phyloP scores from a whole-genome alignment of 441 rosid genomes.

The Pelargonium citronellum region DNA sequence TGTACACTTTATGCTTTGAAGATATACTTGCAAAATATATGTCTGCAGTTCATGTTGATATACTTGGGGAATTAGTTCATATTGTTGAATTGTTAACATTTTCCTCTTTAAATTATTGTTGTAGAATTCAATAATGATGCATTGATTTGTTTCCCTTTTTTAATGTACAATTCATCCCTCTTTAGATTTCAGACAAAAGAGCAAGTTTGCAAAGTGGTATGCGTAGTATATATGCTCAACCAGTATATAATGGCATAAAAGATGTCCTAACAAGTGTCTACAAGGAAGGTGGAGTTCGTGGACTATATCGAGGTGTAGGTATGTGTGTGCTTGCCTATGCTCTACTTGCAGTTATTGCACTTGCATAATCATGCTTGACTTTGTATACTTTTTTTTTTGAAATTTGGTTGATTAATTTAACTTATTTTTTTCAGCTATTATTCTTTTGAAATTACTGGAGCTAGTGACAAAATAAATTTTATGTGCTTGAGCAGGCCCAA shows the following conservation, averaged over 20 bases:
- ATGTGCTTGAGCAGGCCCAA: slow-evolving; percentile 61
- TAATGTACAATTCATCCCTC: slow-evolving; percentile 17
- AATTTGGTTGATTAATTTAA: background rate
- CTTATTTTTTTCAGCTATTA: background rate
- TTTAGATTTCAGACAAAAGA: slow-evolving; percentile 49
- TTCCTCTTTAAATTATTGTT: too few species aligned
- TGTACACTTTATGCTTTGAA: too few species aligned
- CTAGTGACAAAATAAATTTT: background rate
- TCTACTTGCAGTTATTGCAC: background rate
- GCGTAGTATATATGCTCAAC: slow-evolving; percentile 39
- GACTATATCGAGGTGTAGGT: slow-evolving; percentile 86
- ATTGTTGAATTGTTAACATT: too few species aligned
- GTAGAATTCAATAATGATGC: slow-evolving; percentile 6
- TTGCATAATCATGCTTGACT: slow-evolving; percentile 3
- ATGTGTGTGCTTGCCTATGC: slow-evolving; percentile 20
- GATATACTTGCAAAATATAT: too few species aligned
- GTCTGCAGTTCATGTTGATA: too few species aligned
- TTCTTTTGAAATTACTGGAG: slow-evolving; percentile 5
- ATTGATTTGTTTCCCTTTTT: slow-evolving; percentile 9
- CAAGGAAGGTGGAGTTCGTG: slow-evolving; percentile 77
- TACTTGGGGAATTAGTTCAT: too few species aligned
- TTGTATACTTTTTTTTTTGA: background rate
- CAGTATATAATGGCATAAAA: slow-evolving; percentile 61
- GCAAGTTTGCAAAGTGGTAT: slow-evolving; percentile 32
- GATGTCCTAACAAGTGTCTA: slow-evolving; percentile 68